Percentiles rank a stretch among this genome's conserved stretches.
These are phyloP conservation scores for Chrysanthemum makinoi DNA, from an alignment of 129 eudicot species.

Conservation along the genomic window DNA sequence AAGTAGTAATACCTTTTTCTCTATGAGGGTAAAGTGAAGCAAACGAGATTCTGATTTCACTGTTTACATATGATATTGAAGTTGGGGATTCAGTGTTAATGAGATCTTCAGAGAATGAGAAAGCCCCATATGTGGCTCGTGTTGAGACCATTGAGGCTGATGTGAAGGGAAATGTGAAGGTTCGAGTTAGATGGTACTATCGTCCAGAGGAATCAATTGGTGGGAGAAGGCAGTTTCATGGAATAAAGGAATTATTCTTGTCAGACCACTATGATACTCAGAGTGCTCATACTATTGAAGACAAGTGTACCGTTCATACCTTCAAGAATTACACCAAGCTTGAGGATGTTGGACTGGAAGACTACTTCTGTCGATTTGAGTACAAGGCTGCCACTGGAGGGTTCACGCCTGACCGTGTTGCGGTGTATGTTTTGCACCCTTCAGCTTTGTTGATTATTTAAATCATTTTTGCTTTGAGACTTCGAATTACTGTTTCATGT, in stretches of 20 bases:
- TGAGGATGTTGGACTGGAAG: slow-evolving; percentile 64
- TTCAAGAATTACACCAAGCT: slow-evolving; percentile 70
- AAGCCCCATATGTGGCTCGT: slow-evolving; percentile 63
- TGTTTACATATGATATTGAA: slow-evolving; percentile 29
- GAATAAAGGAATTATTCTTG: slow-evolving; percentile 57
- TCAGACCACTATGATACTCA: slow-evolving; percentile 69
- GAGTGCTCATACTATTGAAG: slow-evolving; percentile 66
- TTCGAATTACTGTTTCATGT: neutral
- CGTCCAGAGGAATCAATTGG: slow-evolving; percentile 71
- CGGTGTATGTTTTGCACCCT: slow-evolving; percentile 37
- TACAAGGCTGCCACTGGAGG: slow-evolving; percentile 69
- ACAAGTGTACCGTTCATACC: slow-evolving; percentile 61
- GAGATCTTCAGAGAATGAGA: slow-evolving; percentile 48
- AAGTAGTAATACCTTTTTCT: neutral
- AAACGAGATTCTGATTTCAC: slow-evolving; percentile 12
- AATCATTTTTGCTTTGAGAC: neutral
- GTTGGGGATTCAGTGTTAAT: slow-evolving; percentile 70
- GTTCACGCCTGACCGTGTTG: slow-evolving; percentile 66
- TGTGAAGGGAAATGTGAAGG: slow-evolving; percentile 48
- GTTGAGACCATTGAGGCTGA: slow-evolving; percentile 65
- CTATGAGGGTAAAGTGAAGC: neutral
- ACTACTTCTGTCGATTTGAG: slow-evolving; percentile 66
- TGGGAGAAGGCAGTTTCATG: slow-evolving; percentile 71
- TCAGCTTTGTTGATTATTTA: neutral
- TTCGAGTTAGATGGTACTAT: slow-evolving; percentile 67